Percentiles rank a stretch among this genome's conserved stretches.
Conservation (phyloP, 345 rosid genomes). For the Toxicodendron radicans region DNA sequence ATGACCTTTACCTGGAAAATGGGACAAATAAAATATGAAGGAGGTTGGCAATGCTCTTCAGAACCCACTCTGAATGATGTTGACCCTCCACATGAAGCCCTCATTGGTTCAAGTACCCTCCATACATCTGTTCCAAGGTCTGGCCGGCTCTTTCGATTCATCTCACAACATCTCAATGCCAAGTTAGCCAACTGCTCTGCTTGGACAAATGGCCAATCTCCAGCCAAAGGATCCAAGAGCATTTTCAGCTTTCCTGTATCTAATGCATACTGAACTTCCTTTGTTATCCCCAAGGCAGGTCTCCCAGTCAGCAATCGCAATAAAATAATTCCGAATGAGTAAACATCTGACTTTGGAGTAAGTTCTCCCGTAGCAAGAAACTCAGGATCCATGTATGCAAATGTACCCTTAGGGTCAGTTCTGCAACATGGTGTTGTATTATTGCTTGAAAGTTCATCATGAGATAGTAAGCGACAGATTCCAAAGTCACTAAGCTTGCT, state of each 20-base stretch:
- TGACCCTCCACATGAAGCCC: conserved; percentile 76
- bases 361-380: conserved; percentile 72
- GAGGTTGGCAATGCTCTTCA: conserved; percentile 57
- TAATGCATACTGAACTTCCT: conserved; percentile 67
- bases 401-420: conserved; percentile 76
- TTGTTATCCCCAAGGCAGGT: conserved; percentile 59
- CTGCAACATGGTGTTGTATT: conserved; percentile 37
- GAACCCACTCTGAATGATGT: conserved; percentile 37
- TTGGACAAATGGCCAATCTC: conserved; percentile 93
- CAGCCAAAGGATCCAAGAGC: conserved; percentile 85
- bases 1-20: conserved; percentile 63
- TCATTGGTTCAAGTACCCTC: conserved; percentile 88
- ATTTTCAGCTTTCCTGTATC: conserved; percentile 53
- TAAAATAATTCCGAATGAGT: conserved; percentile 78
- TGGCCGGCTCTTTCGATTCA: conserved; percentile 66
- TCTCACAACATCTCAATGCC: conserved; percentile 84
- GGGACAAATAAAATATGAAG: conserved; percentile 81
- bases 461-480: conserved; percentile 50
- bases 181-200: conserved; percentile 79
- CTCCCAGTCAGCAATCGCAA: conserved; percentile 76
- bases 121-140: conserved; percentile 77
- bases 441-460: conserved; percentile 32
- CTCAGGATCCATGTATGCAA: conserved; percentile 79
- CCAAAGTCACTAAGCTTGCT: conserved; percentile 92
- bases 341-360: conserved; percentile 80